Evolutionary conservation across 1,139 yeast species (phyloP).

Genomic region (Hansenula lynferdii): DNA sequence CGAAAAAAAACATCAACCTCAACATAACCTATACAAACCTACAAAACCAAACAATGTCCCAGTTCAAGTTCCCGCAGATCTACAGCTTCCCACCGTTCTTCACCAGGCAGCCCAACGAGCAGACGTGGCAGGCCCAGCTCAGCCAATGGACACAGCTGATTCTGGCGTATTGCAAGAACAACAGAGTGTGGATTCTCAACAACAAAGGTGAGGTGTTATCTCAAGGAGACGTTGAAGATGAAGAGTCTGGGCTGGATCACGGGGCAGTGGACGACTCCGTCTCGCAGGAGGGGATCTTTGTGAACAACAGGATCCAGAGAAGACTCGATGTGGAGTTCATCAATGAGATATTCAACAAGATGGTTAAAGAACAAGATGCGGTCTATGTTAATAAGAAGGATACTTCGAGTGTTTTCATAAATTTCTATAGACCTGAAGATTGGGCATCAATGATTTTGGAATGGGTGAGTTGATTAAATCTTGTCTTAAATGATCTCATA

Average conservation of each 20-base stretch:
- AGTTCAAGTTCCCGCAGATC: constrained; percentile 55
- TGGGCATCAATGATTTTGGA: constrained; percentile 65
- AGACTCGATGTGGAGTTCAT: constrained; percentile 51
- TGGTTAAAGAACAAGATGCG: constrained; percentile 45
- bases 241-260: too few relatives aligned
- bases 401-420: constrained; percentile 43
- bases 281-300: constrained; percentile 18
- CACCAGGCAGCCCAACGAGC: constrained; percentile 82
- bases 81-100: constrained; percentile 90
- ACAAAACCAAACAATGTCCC: constrained; percentile 7
- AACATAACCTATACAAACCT: neutral
- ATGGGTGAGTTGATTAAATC: too few relatives aligned
- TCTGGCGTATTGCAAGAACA: constrained; percentile 53
- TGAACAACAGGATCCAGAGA: constrained; percentile 27
- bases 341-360: constrained; percentile 48
- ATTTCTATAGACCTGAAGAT: constrained; percentile 69
- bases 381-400: constrained; percentile 14
- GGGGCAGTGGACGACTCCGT: constrained; percentile 7
- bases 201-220: constrained; percentile 36
- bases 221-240: constrained; percentile 25
- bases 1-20: neutral
- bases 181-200: constrained; percentile 47
- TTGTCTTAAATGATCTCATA: too few relatives aligned
- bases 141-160: constrained; percentile 53
- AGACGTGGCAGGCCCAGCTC: constrained; percentile 70